These are phyloP conservation scores for Geotrichum ghanense DNA, from an alignment of 805 yeast species.

Conservation along the genomic window DNA sequence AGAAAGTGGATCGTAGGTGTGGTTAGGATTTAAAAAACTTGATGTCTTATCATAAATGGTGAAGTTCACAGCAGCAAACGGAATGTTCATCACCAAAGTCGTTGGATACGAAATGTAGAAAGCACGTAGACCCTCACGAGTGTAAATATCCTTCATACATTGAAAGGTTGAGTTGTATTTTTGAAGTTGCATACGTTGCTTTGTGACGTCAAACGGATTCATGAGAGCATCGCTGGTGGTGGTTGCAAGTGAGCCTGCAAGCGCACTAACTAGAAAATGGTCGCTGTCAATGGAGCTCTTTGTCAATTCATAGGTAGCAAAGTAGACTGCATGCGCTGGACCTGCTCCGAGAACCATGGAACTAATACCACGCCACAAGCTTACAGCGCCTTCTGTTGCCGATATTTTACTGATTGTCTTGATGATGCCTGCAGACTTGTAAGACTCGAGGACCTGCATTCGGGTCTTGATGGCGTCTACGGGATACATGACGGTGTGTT, in stretches of 20 bases:
- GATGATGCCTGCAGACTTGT: slow-evolving; percentile 32
- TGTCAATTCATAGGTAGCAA: slow-evolving; percentile 81
- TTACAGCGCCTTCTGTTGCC: slow-evolving; percentile 78
- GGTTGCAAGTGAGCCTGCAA: slow-evolving; percentile 88
- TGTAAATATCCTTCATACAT: slow-evolving; percentile 22
- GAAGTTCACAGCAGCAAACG: slow-evolving; percentile 90
- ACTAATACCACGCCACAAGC: slow-evolving; percentile 89
- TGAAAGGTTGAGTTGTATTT: slow-evolving; percentile 16
- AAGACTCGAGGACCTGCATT: slow-evolving; percentile 51
- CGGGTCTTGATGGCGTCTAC: slow-evolving; percentile 93
- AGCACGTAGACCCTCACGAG: slow-evolving; percentile 42
- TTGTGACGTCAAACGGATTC: slow-evolving; percentile 94
- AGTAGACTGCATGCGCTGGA: slow-evolving; percentile 96
- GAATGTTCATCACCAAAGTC: slow-evolving; percentile 81
- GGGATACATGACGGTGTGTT: slow-evolving; percentile 94
- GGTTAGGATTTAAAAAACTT: slow-evolving; percentile 64
- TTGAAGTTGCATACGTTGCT: slow-evolving; percentile 80
- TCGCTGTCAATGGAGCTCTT: slow-evolving; percentile 43
- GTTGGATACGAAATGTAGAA: slow-evolving; percentile 92
- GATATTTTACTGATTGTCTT: slow-evolving; percentile 62
- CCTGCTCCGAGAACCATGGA: slow-evolving; percentile 96
- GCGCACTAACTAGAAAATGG: slow-evolving; percentile 73
- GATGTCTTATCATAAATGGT: slow-evolving; percentile 82
- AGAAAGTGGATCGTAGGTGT: slow-evolving; percentile 70
- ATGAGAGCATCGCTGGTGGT: slow-evolving; percentile 88